These are phyloP conservation scores for Hygrocybe coccinea DNA, from an alignment of 768 basidiomycete species.

Conservation along the genomic window DNA sequence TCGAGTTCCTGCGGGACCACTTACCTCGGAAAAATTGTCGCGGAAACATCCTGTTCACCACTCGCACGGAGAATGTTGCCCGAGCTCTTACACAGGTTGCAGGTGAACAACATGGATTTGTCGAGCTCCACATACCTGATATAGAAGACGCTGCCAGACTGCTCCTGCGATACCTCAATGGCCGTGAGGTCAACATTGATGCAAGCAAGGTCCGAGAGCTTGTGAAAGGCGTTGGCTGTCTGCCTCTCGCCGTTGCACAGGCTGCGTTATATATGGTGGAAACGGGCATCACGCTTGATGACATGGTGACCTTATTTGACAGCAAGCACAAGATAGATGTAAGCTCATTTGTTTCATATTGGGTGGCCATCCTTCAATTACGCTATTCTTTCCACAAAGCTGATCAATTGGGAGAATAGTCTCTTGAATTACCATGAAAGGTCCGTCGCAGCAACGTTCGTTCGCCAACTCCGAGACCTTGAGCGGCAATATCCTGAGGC, in stretches of 20 bases:
- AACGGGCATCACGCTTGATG: neutral
- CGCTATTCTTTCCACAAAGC: neutral
- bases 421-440: neutral
- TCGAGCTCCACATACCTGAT: neutral
- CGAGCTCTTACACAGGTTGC: neutral
- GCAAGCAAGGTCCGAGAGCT: neutral
- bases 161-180: neutral
- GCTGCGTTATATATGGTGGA: neutral
- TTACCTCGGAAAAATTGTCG: neutral
- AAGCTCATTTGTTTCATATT: neutral
- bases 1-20: neutral
- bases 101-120: neutral
- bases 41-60: neutral
- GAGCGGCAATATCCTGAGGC: neutral
- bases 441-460: neutral
- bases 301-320: neutral
- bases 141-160: neutral
- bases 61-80: neutral
- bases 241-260: constrained; percentile 1
- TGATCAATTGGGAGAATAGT: neutral
- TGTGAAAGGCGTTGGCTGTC: neutral
- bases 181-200: neutral
- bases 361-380: neutral
- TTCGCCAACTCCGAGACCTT: neutral
- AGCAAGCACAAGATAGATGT: neutral